Evolutionary conservation across 805 yeast species (phyloP).

Genomic region (Starmerella powellii): DNA sequence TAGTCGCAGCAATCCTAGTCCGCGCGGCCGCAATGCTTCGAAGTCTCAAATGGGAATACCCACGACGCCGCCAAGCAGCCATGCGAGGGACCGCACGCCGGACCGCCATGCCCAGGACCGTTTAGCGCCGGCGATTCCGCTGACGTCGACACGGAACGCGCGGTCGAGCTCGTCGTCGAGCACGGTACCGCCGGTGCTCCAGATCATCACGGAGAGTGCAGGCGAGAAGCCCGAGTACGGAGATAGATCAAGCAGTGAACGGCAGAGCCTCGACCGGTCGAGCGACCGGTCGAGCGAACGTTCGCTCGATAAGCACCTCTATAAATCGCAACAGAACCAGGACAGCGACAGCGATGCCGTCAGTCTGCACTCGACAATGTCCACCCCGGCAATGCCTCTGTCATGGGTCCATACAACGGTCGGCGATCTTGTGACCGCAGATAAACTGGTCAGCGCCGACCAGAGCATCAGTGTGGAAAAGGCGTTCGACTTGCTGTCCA

Average conservation of each 20-base stretch:
- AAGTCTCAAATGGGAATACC: constrained; percentile 1
- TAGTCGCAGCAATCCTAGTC: constrained; percentile 1
- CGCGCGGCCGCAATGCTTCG: constrained; percentile 9
- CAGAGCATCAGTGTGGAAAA: constrained; percentile 65
- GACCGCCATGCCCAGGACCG: background rate
- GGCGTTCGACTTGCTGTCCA: constrained; percentile 68
- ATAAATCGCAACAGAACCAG: background rate
- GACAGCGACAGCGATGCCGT: constrained; percentile 22
- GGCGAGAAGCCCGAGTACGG: background rate
- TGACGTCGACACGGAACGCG: background rate
- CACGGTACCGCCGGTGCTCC: constrained; percentile 1
- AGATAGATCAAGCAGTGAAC: background rate
- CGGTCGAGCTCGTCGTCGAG: constrained; percentile 2
- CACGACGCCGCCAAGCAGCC: constrained; percentile 1
- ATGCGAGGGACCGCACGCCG: constrained; percentile 8
- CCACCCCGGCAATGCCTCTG: constrained; percentile 7
- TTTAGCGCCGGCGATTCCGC: background rate
- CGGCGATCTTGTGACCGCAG: constrained; percentile 63
- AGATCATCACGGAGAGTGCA: constrained; percentile 2
- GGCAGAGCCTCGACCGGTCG: background rate
- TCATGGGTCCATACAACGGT: constrained; percentile 37
- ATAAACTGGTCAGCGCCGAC: constrained; percentile 59
- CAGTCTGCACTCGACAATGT: constrained; percentile 13
- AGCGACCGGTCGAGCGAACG: constrained; percentile 1
- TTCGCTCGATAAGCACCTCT: background rate